A percentile compares a stretch with the other conserved stretches of the same genome.
phyloP scores from a whole-genome alignment of 2,329 filamentous ascomycete species.

The Karstenula rhodostoma region DNA sequence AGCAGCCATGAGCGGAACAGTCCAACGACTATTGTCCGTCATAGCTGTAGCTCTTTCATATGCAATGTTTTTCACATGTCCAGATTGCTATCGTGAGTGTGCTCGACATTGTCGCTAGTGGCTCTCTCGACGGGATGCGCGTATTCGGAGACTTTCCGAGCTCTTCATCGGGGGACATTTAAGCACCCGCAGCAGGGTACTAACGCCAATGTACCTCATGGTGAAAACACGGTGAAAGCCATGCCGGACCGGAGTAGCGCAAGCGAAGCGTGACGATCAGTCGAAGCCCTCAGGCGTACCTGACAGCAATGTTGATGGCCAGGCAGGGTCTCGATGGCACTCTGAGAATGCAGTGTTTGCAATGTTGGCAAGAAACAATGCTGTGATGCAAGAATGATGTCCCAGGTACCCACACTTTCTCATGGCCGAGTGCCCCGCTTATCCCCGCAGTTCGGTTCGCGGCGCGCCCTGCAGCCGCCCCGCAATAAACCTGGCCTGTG shows the following conservation, averaged over 20 bases:
- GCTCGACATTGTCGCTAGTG: too few species aligned
- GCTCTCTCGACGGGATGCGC: too few species aligned
- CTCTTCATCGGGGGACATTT: too few species aligned
- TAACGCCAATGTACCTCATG: not conserved
- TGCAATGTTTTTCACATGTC: too few species aligned
- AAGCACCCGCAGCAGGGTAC: too few species aligned
- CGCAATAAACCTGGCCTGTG: conserved; percentile 3
- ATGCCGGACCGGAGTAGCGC: not conserved
- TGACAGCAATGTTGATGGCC: not conserved
- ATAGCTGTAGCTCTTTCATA: too few species aligned
- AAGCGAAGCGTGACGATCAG: not conserved
- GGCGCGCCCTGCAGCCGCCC: not conserved
- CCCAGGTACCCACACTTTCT: too few species aligned
- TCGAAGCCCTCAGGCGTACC: not conserved
- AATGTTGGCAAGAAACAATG: not conserved
- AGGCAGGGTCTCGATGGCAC: not conserved
- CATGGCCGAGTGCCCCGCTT: not conserved
- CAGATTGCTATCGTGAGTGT: too few species aligned
- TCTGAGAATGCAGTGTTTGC: not conserved
- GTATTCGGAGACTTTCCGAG: too few species aligned
- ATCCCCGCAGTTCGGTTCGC: not conserved
- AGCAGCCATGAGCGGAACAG: too few species aligned
- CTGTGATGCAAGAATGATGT: conserved; percentile 10
- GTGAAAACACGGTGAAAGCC: not conserved
- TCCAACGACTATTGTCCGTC: too few species aligned